Conservation (phyloP, 768 basidiomycete species). For the Leucocoprinus leucothites region DNA sequence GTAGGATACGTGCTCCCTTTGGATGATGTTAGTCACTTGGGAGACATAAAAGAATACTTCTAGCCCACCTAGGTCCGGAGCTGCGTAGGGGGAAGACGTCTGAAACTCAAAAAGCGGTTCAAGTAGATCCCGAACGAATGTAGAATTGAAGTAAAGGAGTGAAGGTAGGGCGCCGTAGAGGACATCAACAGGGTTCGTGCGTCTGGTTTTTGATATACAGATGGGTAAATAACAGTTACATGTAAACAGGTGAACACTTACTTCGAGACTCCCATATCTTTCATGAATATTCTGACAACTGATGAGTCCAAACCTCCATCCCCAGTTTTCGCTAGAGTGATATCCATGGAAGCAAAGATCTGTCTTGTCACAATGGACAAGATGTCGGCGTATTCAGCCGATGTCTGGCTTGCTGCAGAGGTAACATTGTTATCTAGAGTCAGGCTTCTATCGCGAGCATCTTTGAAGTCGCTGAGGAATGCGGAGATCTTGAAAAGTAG, state of each 20-base stretch:
- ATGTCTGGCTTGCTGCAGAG: conserved; percentile 32
- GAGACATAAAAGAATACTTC: neutral
- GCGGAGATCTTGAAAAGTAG: conserved; percentile 30
- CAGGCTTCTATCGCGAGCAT: conserved; percentile 31
- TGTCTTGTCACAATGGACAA: conserved; percentile 42
- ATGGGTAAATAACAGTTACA: neutral
- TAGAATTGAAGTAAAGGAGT: conserved; percentile 40
- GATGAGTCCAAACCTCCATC: conserved; percentile 27
- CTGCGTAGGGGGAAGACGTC: conserved; percentile 19
- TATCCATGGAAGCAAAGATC: conserved; percentile 42
- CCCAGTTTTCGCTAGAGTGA: conserved; percentile 33
- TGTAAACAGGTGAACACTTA: no score
- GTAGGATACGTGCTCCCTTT: conserved; percentile 14
- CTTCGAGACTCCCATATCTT: conserved; percentile 38
- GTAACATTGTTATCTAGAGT: conserved; percentile 36
- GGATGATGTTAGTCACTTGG: neutral
- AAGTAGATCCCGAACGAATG: conserved; percentile 38
- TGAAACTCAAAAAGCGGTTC: conserved; percentile 51
- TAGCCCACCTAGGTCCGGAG: conserved; percentile 28
- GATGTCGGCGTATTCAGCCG: conserved; percentile 37
- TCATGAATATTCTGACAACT: conserved; percentile 46
- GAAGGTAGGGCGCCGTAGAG: conserved; percentile 41
- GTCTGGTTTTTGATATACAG: conserved; percentile 1
- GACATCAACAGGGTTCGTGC: conserved; percentile 43
- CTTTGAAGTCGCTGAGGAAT: conserved; percentile 38